Base-by-base conservation (phyloP, 331 rosid species). In the Erythrophleum ivorense region DNA sequence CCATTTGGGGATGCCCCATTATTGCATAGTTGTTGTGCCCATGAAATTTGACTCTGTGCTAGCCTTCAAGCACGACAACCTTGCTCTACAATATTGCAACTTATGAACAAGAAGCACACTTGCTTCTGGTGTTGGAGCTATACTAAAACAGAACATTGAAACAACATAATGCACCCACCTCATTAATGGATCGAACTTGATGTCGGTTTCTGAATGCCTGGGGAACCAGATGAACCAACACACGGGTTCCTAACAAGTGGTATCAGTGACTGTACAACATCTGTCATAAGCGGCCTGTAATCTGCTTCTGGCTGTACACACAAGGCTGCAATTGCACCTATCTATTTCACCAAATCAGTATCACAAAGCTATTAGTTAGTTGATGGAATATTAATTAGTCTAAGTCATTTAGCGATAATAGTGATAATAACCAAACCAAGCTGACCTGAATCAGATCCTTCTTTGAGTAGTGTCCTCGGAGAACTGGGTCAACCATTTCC, bases 271-370 rank as follows among this genome's bases (percentile, higher is more conserved):
- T 94, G 99, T 31, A 94, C 95, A 24, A 96, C 98, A 55, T 96
- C 99, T 5, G 94, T 90, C 97, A 94, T 96, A 52, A 96, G 85
- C 11, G 99, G 99, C 72, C 99, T 86, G 86, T 96, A 96, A 67
- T 89, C 98, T 77, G 98, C 97, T 91, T 96, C 98, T 69, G 98
- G 95, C 86, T 94, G 99, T 86, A 92, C 90, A 74, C 99, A 96
- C 99, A 96, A 87, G 75, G 99, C 99, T 78, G 99, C 99, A 74
- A 96, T 92, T 40, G 99, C 99, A 29, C 98, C 99, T 75, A 92
- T 67, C 99, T 96, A 75, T 69, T 24, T 12, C 19, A 38, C 59
- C 63, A 78, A 12, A 43, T 2, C 57, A 15, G 19, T 5, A 66
- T 74, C 69, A 55, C 58, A 43, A 76, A 57, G 36, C 49, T 76